Percentiles rank a stretch among this genome's conserved stretches.
Conservation (phyloP, 192 early-diverging fungal species). For the Podila clonocystis region DNA sequence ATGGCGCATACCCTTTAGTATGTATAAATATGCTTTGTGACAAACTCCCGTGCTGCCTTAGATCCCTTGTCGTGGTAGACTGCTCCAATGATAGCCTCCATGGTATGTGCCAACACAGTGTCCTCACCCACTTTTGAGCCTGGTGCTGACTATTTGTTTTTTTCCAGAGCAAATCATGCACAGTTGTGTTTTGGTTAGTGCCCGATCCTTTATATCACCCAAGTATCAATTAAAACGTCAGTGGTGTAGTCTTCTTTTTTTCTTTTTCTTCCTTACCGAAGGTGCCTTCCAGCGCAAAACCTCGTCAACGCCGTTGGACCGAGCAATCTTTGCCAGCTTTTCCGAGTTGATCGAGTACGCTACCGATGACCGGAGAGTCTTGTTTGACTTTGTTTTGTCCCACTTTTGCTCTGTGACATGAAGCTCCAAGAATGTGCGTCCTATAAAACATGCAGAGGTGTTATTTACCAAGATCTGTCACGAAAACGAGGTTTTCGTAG, state of each 20-base stretch:
- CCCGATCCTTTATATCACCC: neutral
- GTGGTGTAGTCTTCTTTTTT: neutral
- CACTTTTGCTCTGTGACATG: slow-evolving; percentile 44
- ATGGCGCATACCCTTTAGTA: slow-evolving; percentile 7
- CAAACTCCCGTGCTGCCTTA: slow-evolving; percentile 54
- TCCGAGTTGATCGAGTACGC: slow-evolving; percentile 12
- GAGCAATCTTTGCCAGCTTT: slow-evolving; percentile 36
- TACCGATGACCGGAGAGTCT: slow-evolving; percentile 27
- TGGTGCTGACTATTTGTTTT: slow-evolving; percentile 8
- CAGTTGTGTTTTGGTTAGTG: neutral
- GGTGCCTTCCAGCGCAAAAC: slow-evolving; percentile 47
- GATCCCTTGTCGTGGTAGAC: slow-evolving; percentile 61
- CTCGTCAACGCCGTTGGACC: slow-evolving; percentile 35
- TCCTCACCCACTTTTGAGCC: slow-evolving; percentile 40
- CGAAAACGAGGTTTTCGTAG: too few species aligned
- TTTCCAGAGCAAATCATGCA: too few species aligned
- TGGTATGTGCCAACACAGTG: slow-evolving; percentile 47
- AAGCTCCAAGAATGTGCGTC: slow-evolving; percentile 46
- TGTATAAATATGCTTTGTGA: slow-evolving; percentile 51
- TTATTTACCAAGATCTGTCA: neutral
- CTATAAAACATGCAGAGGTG: slow-evolving; percentile 6
- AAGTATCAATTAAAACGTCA: too few species aligned
- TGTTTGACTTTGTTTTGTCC: slow-evolving; percentile 49
- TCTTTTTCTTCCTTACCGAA: slow-evolving; percentile 29
- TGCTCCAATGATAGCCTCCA: slow-evolving; percentile 60